Percentiles rank a stretch among this genome's conserved stretches.
phyloP scores from a whole-genome alignment of 1,284 basidiomycete species.

The Ustilago cynodontis region DNA sequence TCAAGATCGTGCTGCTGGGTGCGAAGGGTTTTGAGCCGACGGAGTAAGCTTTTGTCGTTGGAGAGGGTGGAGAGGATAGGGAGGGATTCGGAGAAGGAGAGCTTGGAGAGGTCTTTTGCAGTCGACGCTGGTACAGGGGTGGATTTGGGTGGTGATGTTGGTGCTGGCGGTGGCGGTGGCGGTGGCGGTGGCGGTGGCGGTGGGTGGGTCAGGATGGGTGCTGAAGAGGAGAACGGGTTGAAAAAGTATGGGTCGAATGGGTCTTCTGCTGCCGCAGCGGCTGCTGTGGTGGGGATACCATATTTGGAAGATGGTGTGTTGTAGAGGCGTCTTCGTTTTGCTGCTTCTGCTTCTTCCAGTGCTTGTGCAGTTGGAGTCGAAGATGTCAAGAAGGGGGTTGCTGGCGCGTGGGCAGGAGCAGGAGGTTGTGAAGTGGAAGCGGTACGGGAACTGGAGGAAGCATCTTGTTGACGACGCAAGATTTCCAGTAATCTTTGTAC shows the following conservation, averaged over 20 bases:
- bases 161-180: slow-evolving; percentile 13
- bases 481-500: slow-evolving; percentile 40
- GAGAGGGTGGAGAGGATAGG: slow-evolving; percentile 38
- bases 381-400: neutral
- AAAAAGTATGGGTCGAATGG: slow-evolving; percentile 39
- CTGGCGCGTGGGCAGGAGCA: neutral
- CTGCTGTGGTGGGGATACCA: neutral
- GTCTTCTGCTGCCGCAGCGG: neutral
- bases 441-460: slow-evolving; percentile 15
- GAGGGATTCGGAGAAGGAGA: slow-evolving; percentile 33
- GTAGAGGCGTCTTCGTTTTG: slow-evolving; percentile 23
- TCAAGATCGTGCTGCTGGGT: slow-evolving; percentile 32
- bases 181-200: too few relatives aligned
- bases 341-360: slow-evolving; percentile 14
- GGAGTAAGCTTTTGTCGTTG: slow-evolving; percentile 19
- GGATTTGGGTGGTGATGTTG: slow-evolving; percentile 1
- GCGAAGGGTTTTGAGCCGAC: slow-evolving; percentile 14
- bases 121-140: slow-evolving; percentile 1
- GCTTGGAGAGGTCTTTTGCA: slow-evolving; percentile 22
- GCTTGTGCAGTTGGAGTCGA: neutral
- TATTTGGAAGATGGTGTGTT: slow-evolving; percentile 19
- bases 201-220: slow-evolving; percentile 15
- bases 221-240: slow-evolving; percentile 27
- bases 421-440: slow-evolving; percentile 1
- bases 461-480: slow-evolving; percentile 44